Evolutionary conservation across 1,284 basidiomycete genomes (phyloP).

Genomic region (Leccinum subrobustum): DNA sequence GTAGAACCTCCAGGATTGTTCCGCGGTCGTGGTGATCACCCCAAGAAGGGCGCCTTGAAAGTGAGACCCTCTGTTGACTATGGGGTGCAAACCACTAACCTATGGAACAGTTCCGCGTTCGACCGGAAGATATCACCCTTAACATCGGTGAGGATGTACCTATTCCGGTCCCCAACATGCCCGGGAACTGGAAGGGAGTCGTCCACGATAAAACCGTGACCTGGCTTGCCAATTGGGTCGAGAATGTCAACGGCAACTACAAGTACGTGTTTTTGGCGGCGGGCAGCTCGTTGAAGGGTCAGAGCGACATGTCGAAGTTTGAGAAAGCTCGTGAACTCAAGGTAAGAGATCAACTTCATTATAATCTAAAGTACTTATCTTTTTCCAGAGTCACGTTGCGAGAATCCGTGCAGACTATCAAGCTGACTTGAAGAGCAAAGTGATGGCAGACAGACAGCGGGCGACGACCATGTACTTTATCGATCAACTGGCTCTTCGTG

Average conservation of each 20-base stretch:
- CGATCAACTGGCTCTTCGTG: constrained; percentile 91
- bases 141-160: constrained; percentile 82
- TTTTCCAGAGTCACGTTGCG: constrained; percentile 78
- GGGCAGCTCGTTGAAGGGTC: constrained; percentile 92
- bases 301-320: constrained; percentile 94
- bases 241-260: constrained; percentile 89
- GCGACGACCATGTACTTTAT: constrained; percentile 98
- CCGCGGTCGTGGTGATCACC: constrained; percentile 97
- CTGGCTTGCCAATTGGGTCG: constrained; percentile 97
- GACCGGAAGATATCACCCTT: constrained; percentile 91
- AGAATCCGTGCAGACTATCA: constrained; percentile 86
- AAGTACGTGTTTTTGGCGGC: constrained; percentile 97
- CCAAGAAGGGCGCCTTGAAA: constrained; percentile 96
- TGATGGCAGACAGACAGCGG: constrained; percentile 90
- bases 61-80: constrained; percentile 41
- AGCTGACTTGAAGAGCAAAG: constrained; percentile 81
- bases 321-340: constrained; percentile 95
- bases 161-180: constrained; percentile 82
- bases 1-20: constrained; percentile 98
- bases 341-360: constrained; percentile 41
- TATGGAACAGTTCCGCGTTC: constrained; percentile 68
- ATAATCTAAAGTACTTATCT: constrained; percentile 7
- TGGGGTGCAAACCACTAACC: constrained; percentile 8
- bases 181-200: constrained; percentile 84
- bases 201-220: constrained; percentile 93